Evolutionary conservation across 2,329 filamentous ascomycete species (phyloP), one percentile per base, ranked within the genome.

Genomic region (Cytospora leucostoma): DNA sequence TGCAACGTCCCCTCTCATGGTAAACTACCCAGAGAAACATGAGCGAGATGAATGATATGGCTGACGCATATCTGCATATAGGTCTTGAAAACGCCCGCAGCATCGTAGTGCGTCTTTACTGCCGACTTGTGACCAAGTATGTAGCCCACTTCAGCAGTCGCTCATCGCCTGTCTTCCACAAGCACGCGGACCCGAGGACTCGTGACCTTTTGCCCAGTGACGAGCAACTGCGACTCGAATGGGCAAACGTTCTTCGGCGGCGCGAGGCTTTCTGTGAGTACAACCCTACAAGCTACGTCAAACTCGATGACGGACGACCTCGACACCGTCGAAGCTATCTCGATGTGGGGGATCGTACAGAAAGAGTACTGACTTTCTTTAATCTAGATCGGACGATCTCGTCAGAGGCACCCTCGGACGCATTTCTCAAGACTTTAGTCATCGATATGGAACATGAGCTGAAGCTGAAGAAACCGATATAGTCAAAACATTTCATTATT

Each of bases 101-200:
- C 13, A 44, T 51, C 12, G 27, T 65, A 11, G 17, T 53, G 15
- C 53, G 56, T 32, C 66, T 74, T 37, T 70, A 74, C 62, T 71
- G 68, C 50, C 68, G 70, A 27, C 61, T 73, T 17, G 68, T 71
- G 19, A 69, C 74, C 13, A 72, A 73, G 66, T 74, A 71, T 56
- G 71, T 72, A 40, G 68, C 69, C 53, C 67, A 69, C 53, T 73
- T 73, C 61, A 63, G 68, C 61, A 63, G 68, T 35, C 71, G 71
- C 55, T 69, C 70, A 56, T 71, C 70, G 59, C 70, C 68, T 40
- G 34, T 53, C 19, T 66, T 33, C 34, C 63, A 51, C 3, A 54
- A 38, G 47, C 32, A 35, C 56, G 69, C 59, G 21, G 58, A 51
- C 51, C 67, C 54, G n/a, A 38, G 52, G 64, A 70, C 32, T 63